A percentile compares a stretch with the other conserved stretches of the same genome.
These are phyloP conservation scores for Stagonosporopsis tanaceti DNA, from an alignment of 2,329 filamentous ascomycete genomes.

Conservation along the genomic window DNA sequence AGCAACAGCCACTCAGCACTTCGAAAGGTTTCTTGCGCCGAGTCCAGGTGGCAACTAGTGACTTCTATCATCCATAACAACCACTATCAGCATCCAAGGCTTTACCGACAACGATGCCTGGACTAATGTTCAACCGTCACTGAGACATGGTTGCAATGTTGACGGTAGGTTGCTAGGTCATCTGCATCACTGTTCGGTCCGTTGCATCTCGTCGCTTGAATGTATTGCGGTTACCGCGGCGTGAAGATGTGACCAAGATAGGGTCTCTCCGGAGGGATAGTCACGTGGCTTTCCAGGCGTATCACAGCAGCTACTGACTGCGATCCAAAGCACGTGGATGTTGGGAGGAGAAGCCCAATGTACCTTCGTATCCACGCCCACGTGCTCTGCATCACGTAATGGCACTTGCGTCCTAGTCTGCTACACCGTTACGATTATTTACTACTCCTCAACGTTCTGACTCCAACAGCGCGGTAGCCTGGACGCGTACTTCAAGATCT, in stretches of 20 bases:
- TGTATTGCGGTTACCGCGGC: neutral
- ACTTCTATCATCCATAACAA: neutral
- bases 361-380: neutral
- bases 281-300: neutral
- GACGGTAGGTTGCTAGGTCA: neutral
- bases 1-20: neutral
- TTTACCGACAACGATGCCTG: neutral
- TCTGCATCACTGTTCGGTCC: neutral
- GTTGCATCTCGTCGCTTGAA: neutral
- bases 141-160: neutral
- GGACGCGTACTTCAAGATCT: neutral
- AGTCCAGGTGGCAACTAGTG: neutral
- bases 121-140: neutral
- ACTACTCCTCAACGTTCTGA: neutral
- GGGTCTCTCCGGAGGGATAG: neutral
- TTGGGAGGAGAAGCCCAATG: neutral
- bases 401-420: neutral
- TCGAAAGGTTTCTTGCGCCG: neutral
- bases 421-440: neutral
- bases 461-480: neutral
- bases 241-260: neutral
- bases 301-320: neutral
- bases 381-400: neutral
- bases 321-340: neutral
- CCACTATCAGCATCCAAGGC: neutral